A percentile compares a stretch with the other conserved stretches of the same genome.
Evolutionary conservation across 2,329 filamentous ascomycete species (phyloP).

Genomic region (Claviceps pazoutovae): DNA sequence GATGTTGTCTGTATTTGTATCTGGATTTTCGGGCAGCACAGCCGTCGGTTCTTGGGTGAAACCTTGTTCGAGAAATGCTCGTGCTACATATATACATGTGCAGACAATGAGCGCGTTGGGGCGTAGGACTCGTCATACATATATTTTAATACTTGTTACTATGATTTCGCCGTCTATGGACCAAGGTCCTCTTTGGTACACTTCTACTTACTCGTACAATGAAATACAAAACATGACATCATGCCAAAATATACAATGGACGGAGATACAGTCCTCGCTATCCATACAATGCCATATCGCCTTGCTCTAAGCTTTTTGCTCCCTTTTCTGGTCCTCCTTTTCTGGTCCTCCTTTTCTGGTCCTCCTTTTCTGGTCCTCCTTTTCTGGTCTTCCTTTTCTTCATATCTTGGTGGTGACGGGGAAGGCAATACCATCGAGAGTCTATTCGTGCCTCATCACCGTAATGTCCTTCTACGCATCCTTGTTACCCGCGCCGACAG

Average conservation of each 20-base stretch:
- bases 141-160: too few relatives aligned
- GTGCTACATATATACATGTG: neutral
- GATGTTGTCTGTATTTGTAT: too few relatives aligned
- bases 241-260: conserved; percentile 5
- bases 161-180: conserved; percentile 1
- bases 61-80: too few relatives aligned
- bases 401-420: neutral
- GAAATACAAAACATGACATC: conserved; percentile 4
- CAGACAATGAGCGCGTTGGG: neutral
- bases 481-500: conserved; percentile 15
- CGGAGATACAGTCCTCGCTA: neutral
- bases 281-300: neutral
- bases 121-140: too few relatives aligned
- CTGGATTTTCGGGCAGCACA: too few relatives aligned
- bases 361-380: neutral
- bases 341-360: neutral
- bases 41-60: too few relatives aligned
- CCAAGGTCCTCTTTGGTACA: neutral
- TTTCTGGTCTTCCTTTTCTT: too few relatives aligned
- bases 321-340: neutral
- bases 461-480: conserved; percentile 9
- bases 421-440: neutral
- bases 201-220: conserved; percentile 2
- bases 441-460: conserved; percentile 8
- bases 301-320: neutral